Percentiles rank a stretch among this genome's conserved stretches.
Evolutionary conservation across 192 early-diverging fungal species (phyloP).

Genomic region (Podila epicladia): DNA sequence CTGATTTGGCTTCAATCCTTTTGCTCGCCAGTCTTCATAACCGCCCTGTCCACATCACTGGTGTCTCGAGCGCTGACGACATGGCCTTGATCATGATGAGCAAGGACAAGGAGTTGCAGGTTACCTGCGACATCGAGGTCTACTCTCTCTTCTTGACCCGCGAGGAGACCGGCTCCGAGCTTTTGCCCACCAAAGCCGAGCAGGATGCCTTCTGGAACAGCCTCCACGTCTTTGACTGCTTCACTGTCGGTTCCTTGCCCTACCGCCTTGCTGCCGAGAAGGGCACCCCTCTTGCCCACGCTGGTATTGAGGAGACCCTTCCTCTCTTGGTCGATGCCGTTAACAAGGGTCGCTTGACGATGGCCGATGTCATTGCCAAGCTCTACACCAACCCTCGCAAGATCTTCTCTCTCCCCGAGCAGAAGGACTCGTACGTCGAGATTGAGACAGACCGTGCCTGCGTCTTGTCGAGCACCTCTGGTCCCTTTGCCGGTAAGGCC

Average conservation of each 20-base stretch:
- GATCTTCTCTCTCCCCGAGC: constrained; percentile 94
- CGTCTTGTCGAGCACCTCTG: constrained; percentile 52
- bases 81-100: constrained; percentile 85
- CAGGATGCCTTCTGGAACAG: constrained; percentile 86
- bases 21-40: constrained; percentile 86
- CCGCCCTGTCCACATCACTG: constrained; percentile 90
- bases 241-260: constrained; percentile 83
- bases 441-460: constrained; percentile 85
- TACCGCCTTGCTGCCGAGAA: constrained; percentile 66
- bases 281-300: constrained; percentile 52
- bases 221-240: constrained; percentile 88
- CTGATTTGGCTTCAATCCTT: constrained; percentile 88
- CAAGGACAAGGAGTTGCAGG: constrained; percentile 85
- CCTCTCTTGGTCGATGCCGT: constrained; percentile 87
- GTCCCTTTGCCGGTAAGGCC: constrained; percentile 68
- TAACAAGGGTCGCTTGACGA: constrained; percentile 76
- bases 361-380: constrained; percentile 79
- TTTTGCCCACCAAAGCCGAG: constrained; percentile 64
- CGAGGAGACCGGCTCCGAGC: constrained; percentile 53
- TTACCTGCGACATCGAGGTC: constrained; percentile 95
- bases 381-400: constrained; percentile 87
- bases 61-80: constrained; percentile 82
- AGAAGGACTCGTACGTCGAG: constrained; percentile 94
- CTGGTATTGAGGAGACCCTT: constrained; percentile 74
- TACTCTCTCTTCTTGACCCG: constrained; percentile 82